Percentiles rank a stretch among this genome's conserved stretches.
Evolutionary conservation across 2,329 filamentous ascomycete species (phyloP).

Genomic region (Alternaria angustiovoidea): DNA sequence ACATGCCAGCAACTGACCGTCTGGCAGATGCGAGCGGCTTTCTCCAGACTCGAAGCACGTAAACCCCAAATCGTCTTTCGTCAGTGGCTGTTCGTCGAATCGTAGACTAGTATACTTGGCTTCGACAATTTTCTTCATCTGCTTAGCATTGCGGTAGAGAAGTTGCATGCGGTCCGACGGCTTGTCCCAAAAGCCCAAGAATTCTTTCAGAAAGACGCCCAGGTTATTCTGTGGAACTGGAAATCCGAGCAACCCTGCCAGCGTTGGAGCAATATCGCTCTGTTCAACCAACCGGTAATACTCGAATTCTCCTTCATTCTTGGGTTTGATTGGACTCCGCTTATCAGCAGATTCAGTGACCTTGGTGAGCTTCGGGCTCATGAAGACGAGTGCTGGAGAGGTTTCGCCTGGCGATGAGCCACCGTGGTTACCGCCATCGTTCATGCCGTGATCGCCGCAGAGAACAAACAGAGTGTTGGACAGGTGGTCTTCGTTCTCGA

Average conservation of each 20-base stretch:
- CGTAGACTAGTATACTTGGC: conserved; percentile 71
- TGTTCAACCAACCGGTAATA: conserved; percentile 91
- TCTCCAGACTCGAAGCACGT: conserved; percentile 20
- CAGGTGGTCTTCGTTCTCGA: conserved; percentile 75
- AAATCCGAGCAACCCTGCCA: conserved; percentile 86
- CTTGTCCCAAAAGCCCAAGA: conserved; percentile 78
- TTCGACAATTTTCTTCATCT: conserved; percentile 79
- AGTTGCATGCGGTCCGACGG: conserved; percentile 69
- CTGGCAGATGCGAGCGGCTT: conserved; percentile 17
- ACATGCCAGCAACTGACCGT: conserved; percentile 65
- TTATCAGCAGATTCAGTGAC: conserved; percentile 53
- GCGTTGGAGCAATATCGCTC: conserved; percentile 89
- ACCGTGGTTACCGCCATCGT: conserved; percentile 95
- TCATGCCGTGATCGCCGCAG: conserved; percentile 98
- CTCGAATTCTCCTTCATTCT: conserved; percentile 69
- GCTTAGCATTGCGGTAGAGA: conserved; percentile 78
- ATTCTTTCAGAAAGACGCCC: conserved; percentile 81
- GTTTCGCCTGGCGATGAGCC: conserved; percentile 94
- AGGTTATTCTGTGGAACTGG: conserved; percentile 90
- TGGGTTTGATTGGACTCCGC: conserved; percentile 65
- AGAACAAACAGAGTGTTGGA: conserved; percentile 82
- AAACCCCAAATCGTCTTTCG: conserved; percentile 14
- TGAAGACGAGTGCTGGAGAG: conserved; percentile 88
- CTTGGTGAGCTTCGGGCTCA: conserved; percentile 79
- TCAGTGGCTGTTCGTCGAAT: conserved; percentile 50